A percentile compares a stretch with the other conserved stretches of the same genome.
These are phyloP conservation scores for Lodderomyces theae DNA, from an alignment of 1,139 yeast genomes.

Conservation along the genomic window DNA sequence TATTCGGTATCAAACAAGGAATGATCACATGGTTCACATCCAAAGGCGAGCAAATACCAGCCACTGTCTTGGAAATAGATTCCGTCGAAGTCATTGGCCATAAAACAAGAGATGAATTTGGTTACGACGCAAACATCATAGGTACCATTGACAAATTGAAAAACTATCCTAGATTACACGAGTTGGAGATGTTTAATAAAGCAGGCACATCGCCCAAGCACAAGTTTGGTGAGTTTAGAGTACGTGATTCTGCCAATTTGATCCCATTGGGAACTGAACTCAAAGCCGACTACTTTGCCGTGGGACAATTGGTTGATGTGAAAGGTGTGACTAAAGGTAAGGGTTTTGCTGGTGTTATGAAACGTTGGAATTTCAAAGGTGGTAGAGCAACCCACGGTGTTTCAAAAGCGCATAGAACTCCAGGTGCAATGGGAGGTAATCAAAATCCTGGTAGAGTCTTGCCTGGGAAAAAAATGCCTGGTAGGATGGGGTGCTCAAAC, in stretches of 20 bases:
- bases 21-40: slow-evolving; percentile 82
- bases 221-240: slow-evolving; percentile 72
- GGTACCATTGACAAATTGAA: slow-evolving; percentile 78
- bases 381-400: slow-evolving; percentile 95
- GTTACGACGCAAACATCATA: slow-evolving; percentile 81
- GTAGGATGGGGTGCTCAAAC: slow-evolving; percentile 82
- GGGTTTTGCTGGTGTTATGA: slow-evolving; percentile 98
- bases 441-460: slow-evolving; percentile 94
- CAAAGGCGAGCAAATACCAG: slow-evolving; percentile 67
- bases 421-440: slow-evolving; percentile 96
- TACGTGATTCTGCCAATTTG: slow-evolving; percentile 62
- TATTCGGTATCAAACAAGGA: slow-evolving; percentile 80
- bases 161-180: slow-evolving; percentile 52
- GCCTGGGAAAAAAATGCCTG: slow-evolving; percentile 98
- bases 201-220: slow-evolving; percentile 86
- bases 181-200: slow-evolving; percentile 75
- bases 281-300: slow-evolving; percentile 77
- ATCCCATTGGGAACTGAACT: slow-evolving; percentile 77
- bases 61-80: slow-evolving; percentile 84
- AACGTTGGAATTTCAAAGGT: slow-evolving; percentile 90
- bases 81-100: slow-evolving; percentile 80
- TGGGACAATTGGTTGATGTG: slow-evolving; percentile 82
- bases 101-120: slow-evolving; percentile 67
- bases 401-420: slow-evolving; percentile 88
- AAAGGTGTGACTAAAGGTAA: slow-evolving; percentile 85